Evolutionary conservation across 1,139 yeast genomes (phyloP).

Genomic region (Yamadazyma kanchanaburiensis): DNA sequence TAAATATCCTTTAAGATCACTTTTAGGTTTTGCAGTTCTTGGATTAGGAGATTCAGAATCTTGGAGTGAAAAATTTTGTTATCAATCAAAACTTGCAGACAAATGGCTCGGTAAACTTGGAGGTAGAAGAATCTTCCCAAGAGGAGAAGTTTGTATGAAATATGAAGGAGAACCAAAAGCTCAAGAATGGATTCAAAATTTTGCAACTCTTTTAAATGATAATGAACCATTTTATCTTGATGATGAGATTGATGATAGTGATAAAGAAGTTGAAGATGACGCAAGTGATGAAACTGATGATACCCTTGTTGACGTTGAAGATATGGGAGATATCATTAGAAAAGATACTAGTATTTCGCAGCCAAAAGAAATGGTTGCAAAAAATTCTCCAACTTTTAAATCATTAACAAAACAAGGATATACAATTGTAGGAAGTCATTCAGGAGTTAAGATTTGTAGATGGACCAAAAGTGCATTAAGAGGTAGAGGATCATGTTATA

Average conservation of each 20-base stretch:
- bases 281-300: constrained; percentile 38
- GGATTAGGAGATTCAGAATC: constrained; percentile 88
- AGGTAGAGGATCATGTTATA: constrained; percentile 93
- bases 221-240: constrained; percentile 56
- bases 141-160: constrained; percentile 85
- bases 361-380: constrained; percentile 83
- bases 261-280: constrained; percentile 23
- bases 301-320: constrained; percentile 76
- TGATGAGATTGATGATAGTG: constrained; percentile 33
- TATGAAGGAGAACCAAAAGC: constrained; percentile 61
- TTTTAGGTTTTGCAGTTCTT: constrained; percentile 79
- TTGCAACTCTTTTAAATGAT: constrained; percentile 60
- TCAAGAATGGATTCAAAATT: constrained; percentile 62
- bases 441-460: constrained; percentile 92
- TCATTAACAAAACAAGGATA: constrained; percentile 91
- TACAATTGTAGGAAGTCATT: constrained; percentile 88
- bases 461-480: constrained; percentile 95
- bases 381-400: constrained; percentile 84
- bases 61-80: constrained; percentile 84
- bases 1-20: constrained; percentile 63
- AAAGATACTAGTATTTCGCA: constrained; percentile 28
- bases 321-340: constrained; percentile 65
- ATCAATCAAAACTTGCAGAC: constrained; percentile 78
- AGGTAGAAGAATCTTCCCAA: constrained; percentile 76
- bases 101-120: constrained; percentile 79